Base-by-base conservation (phyloP, 441 rosid genomes). In the Corymbia citriodora region DNA sequence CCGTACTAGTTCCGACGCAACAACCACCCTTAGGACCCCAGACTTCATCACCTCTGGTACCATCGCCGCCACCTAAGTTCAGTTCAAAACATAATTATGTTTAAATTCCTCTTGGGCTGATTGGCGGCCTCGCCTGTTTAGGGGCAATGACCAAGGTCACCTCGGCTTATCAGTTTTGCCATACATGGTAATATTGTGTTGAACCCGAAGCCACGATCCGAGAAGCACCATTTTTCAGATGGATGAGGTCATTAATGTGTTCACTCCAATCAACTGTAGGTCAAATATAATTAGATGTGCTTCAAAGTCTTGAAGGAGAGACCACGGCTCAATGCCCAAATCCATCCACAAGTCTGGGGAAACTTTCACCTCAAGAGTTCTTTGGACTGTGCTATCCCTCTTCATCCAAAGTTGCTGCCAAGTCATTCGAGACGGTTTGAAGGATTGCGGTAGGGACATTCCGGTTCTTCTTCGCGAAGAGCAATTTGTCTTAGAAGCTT, bases 1-100 rank as follows among this genome's bases (percentile, higher is more conserved):
- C 98, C 5, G 87, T 97, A 50, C 87, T 96, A 59, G 49, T 96
- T 92, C 98, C 99, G 19, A 72, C 94, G 72, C 85, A 90, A 88
- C 93, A 90, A 16, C 95, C 87, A 49, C 97, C 95, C 55, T 90
- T 93, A 29, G 50, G 61, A 87, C 89, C 93, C 68, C 94, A 90
- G 91, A 92, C 88, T n/a, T 55, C 92, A 45, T 25, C 91, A 5
- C 87, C 92, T 8, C 70, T 90, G 83, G 86, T 94, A 27, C 89
- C 94, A 53, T 86, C 92, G n/a, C 33, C 91, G 9, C 36, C 94
- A 15, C 87, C 93, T 33, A 36, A 5, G 19, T 0, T 29, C 29
- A 18, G 63, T 12, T n/a, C 63, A 55, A 53, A 36, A 8, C 55
- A 18, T 54, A 53, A 53, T 10, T 86, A 48, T 36, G 61, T 86